These are phyloP conservation scores for Aspergillus fijiensis DNA, from an alignment of 2,329 filamentous ascomycete species.

Conservation along the genomic window DNA sequence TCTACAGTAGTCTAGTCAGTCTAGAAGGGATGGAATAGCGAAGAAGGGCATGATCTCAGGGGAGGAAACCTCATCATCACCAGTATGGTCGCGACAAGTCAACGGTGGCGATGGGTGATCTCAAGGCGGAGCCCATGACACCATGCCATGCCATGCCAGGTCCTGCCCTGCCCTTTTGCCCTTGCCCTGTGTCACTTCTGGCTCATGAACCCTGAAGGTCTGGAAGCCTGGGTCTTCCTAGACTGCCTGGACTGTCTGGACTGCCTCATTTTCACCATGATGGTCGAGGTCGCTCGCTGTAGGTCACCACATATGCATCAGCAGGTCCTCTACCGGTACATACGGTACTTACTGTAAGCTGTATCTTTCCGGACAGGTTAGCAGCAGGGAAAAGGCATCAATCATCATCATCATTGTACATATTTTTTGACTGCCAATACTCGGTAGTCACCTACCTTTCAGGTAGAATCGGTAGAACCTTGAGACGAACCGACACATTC, in stretches of 20 bases:
- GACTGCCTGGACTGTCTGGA: background rate
- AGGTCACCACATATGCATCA: constrained; percentile 4
- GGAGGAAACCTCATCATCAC: background rate
- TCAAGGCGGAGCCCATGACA: background rate
- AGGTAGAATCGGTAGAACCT: too few relatives aligned
- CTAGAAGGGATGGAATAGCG: background rate
- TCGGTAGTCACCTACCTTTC: too few relatives aligned
- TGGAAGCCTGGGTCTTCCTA: background rate
- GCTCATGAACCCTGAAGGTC: background rate
- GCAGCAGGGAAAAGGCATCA: background rate
- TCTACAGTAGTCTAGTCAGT: background rate
- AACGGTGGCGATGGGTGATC: background rate
- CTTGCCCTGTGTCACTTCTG: too few relatives aligned
- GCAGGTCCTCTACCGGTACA: background rate
- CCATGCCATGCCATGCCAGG: background rate
- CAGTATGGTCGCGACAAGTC: background rate
- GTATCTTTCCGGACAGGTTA: background rate
- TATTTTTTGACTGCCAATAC: background rate
- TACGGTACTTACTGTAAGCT: background rate
- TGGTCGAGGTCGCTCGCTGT: background rate
- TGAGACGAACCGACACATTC: background rate
- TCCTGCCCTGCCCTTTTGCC: background rate
- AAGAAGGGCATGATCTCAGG: background rate
- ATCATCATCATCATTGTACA: background rate
- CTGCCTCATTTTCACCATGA: constrained; percentile 9